Evolutionary conservation across 306 rosid genomes (phyloP).

Genomic region (Boehmeria nivea): DNA sequence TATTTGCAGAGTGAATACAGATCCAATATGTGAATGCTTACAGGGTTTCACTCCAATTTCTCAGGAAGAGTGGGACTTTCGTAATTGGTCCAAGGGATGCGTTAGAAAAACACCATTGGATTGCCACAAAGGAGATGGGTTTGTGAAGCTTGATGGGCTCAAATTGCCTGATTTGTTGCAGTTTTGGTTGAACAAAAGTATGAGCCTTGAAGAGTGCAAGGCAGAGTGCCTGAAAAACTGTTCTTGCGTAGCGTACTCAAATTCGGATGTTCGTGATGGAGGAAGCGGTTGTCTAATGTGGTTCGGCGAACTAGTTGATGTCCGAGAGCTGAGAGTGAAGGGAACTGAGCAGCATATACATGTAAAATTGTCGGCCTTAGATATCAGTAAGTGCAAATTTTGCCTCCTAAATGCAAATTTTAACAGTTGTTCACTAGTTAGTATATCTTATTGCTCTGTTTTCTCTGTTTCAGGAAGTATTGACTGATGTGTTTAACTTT

Average conservation of each 20-base stretch:
- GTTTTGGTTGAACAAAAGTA: slow-evolving; percentile 18
- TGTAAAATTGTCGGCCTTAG: not conserved
- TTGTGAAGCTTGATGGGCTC: slow-evolving; percentile 14
- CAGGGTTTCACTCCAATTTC: slow-evolving; percentile 37
- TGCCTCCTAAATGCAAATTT: too few relatives aligned
- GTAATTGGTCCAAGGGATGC: slow-evolving; percentile 39
- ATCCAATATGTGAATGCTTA: slow-evolving; percentile 43
- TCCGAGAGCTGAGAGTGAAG: not conserved
- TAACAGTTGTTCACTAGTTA: too few relatives aligned
- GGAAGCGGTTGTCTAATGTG: slow-evolving; percentile 39
- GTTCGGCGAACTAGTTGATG: slow-evolving; percentile 31
- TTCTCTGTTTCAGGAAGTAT: too few relatives aligned
- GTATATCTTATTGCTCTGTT: too few relatives aligned
- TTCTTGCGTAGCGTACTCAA: slow-evolving; percentile 42
- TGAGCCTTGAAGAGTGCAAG: slow-evolving; percentile 29
- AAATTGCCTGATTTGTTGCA: slow-evolving; percentile 25
- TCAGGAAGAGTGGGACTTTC: slow-evolving; percentile 11
- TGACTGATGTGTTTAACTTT: too few relatives aligned
- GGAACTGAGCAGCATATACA: slow-evolving; percentile 12
- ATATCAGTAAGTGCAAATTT: too few relatives aligned
- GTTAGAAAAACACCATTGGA: slow-evolving; percentile 21
- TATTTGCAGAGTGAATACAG: not conserved
- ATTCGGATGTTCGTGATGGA: slow-evolving; percentile 19
- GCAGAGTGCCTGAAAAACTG: slow-evolving; percentile 30
- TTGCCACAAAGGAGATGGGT: slow-evolving; percentile 29